Evolutionary conservation across 306 rosid species (phyloP), one percentile per base, ranked within the genome.

Genomic region (Hippophae tibetana): DNA sequence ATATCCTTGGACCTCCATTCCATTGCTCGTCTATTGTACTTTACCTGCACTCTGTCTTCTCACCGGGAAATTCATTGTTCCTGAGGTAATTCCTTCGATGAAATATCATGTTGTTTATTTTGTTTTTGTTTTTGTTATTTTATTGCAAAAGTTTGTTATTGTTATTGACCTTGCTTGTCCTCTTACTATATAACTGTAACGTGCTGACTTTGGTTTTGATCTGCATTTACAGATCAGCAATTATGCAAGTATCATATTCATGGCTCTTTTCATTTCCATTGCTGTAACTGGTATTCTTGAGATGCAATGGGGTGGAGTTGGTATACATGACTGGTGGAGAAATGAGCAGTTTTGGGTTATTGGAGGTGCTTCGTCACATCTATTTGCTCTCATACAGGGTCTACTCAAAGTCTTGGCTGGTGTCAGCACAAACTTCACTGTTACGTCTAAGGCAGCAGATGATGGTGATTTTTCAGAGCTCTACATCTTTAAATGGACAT

Each of bases 321-420:
- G 82, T 27, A 88, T 92, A 7, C 95, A 92, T 10, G 96, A 92
- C 67, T 92, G 96, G 99, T 92, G 96, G 99, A 85, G 96, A 66
- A 92, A 92, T 46, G 99, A 92, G 76, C 99, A 92, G 70, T 88
- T 92, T 64, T 92, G 96, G 99, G 96, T 92, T 44, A 92, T 92
- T 13, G 99, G 99, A 66, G 95, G 99, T 11, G 96, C 72, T 63
- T 92, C 95, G 5, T 85, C 99, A 0, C 99, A 92, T 74, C 86
- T 92, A 13, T 92, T 85, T 13, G 99, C 99, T 40, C 90, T 92
- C 46, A 62, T 88, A 58, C 95, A 92, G 64, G 99, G 99, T 74
- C 63, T 92, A 38, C 94, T 92, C 47, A 92, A 92, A 78, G 99
- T 92, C 48, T 75, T 92, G 72, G 99, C 85, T 42, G 96, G 99